Percentiles rank a stretch among this genome's conserved stretches.
phyloP scores from a whole-genome alignment of 371 early-diverging fungal species.

The Rhizopus sp. region DNA sequence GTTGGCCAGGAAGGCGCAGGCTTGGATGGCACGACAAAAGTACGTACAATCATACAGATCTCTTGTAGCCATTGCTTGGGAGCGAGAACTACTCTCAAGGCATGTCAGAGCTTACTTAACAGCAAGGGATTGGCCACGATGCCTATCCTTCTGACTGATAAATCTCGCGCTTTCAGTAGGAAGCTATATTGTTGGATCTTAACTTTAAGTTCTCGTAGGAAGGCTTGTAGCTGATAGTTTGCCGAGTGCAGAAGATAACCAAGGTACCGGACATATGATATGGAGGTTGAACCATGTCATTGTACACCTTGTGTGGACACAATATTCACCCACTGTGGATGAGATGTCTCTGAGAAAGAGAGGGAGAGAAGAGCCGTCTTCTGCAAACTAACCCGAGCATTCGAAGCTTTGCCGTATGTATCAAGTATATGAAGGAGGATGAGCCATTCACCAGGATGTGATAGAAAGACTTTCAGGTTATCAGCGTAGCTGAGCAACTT shows the following conservation, averaged over 20 bases:
- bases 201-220: not conserved
- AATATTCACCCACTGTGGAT: not conserved
- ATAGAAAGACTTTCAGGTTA: conserved; percentile 22
- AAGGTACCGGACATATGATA: not conserved
- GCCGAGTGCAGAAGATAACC: conserved; percentile 13
- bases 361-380: conserved; percentile 17
- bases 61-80: not conserved
- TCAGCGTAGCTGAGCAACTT: conserved; percentile 23
- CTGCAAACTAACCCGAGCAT: conserved; percentile 11
- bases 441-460: conserved; percentile 5
- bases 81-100: conserved; percentile 4
- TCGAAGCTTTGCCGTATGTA: conserved; percentile 7
- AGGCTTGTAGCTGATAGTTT: not conserved
- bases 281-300: conserved; percentile 1
- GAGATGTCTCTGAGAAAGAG: not conserved
- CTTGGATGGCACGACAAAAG: not conserved
- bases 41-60: not conserved
- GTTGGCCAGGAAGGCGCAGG: not conserved
- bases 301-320: not conserved
- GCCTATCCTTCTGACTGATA: conserved; percentile 5
- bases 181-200: conserved; percentile 1
- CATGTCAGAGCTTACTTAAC: conserved; percentile 6
- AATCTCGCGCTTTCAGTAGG: not conserved
- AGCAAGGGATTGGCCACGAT: conserved; percentile 14
- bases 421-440: not conserved